Percentiles rank a stretch among this genome's conserved stretches.
phyloP scores from a whole-genome alignment of 306 rosid species.

The Cucurbita maxima region DNA sequence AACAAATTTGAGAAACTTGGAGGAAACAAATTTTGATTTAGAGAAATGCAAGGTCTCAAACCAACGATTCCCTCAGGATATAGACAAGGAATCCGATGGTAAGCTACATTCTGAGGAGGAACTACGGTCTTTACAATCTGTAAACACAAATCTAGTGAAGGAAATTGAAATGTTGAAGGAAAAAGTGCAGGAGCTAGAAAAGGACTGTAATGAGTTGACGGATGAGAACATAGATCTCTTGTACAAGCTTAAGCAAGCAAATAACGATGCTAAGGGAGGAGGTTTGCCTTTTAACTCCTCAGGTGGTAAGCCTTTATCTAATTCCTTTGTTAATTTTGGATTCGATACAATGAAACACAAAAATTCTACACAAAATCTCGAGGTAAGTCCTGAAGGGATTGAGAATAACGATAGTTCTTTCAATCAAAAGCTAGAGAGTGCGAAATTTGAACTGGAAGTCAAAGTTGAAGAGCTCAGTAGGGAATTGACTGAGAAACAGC shows the following conservation, averaged over 20 bases:
- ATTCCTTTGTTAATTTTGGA: constrained; percentile 29
- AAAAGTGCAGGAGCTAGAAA: constrained; percentile 78
- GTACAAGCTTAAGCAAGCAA: constrained; percentile 67
- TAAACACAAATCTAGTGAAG: constrained; percentile 32
- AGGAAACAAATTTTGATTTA: constrained; percentile 30
- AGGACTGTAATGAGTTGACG: constrained; percentile 85
- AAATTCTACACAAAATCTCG: constrained; percentile 20
- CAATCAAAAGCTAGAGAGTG: constrained; percentile 12
- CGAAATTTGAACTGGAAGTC: constrained; percentile 16
- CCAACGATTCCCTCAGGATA: constrained; percentile 19
- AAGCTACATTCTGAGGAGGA: constrained; percentile 37
- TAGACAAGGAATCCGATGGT: constrained; percentile 29
- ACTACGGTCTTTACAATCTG: constrained; percentile 20
- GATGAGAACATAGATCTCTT: constrained; percentile 87
- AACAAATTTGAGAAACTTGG: constrained; percentile 33
- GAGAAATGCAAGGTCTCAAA: constrained; percentile 22
- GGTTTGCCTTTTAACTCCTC: constrained; percentile 16
- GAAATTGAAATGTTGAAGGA: constrained; percentile 50
- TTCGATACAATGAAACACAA: constrained; percentile 29
- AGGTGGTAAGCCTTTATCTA: constrained; percentile 16
- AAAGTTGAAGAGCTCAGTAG: constrained; percentile 16
- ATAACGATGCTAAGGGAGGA: constrained; percentile 22
- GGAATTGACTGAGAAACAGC: constrained; percentile 17
- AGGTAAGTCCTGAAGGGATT: constrained; percentile 15
- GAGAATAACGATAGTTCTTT: constrained; percentile 5